These are phyloP conservation scores for Mucor irregularis DNA, from an alignment of 371 early-diverging fungal genomes.

Conservation along the genomic window DNA sequence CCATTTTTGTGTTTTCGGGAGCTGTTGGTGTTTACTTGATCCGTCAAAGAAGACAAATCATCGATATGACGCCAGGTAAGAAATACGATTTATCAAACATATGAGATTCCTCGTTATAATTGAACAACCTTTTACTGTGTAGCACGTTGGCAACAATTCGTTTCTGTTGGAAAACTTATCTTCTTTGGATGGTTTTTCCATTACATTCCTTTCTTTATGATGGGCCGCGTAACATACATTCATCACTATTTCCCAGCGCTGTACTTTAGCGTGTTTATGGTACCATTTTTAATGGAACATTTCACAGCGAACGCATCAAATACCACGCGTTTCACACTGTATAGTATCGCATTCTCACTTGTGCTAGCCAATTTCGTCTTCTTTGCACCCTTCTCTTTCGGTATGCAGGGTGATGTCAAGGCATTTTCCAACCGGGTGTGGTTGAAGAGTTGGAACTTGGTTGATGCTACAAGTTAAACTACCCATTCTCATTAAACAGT, in stretches of 20 bases:
- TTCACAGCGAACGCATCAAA: constrained; percentile 28
- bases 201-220: constrained; percentile 96
- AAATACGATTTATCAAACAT: background rate
- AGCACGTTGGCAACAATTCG: constrained; percentile 63
- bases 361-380: constrained; percentile 64
- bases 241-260: constrained; percentile 99
- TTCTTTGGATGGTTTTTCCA: constrained; percentile 94
- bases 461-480: constrained; percentile 12
- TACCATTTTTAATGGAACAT: constrained; percentile 77
- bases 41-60: constrained; percentile 62
- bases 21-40: constrained; percentile 54
- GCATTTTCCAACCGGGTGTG: constrained; percentile 53
- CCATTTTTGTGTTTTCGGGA: constrained; percentile 52
- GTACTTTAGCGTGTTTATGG: constrained; percentile 89
- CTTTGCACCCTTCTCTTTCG: constrained; percentile 87
- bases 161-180: constrained; percentile 71
- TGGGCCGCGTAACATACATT: constrained; percentile 97
- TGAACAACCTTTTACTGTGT: background rate
- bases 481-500: too few species aligned
- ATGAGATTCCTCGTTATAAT: background rate
- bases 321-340: constrained; percentile 28
- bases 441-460: constrained; percentile 58
- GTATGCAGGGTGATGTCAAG: constrained; percentile 72
- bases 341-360: constrained; percentile 44
- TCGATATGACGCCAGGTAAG: constrained; percentile 56